Evolutionary conservation across 176 grass and related monocot species (phyloP).

Genomic region (Melocanna baccifera): DNA sequence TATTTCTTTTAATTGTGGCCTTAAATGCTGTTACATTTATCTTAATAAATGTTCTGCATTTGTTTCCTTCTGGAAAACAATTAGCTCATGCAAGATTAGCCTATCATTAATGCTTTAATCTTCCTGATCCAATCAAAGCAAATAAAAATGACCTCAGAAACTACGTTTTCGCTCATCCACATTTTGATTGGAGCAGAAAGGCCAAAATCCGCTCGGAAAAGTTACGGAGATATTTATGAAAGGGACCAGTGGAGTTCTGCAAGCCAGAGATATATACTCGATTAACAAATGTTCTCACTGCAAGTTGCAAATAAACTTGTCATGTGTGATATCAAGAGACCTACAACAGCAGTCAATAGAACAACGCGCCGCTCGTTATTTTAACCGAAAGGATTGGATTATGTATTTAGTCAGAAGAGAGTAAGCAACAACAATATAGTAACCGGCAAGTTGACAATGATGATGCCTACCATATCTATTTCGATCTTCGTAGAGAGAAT

Average conservation of each 20-base stretch:
- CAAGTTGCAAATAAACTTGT: constrained; percentile 48
- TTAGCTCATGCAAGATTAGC: not conserved
- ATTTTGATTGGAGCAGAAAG: constrained; percentile 17
- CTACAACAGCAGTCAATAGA: constrained; percentile 47
- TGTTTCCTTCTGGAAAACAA: not conserved
- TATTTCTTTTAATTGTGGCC: not conserved
- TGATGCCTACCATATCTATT: constrained; percentile 43
- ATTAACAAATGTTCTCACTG: constrained; percentile 29
- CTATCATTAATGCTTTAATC: not conserved
- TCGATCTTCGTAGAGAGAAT: constrained; percentile 27
- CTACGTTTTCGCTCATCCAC: constrained; percentile 1
- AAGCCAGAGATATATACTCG: constrained; percentile 29
- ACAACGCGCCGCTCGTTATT: constrained; percentile 19
- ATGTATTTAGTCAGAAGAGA: constrained; percentile 47
- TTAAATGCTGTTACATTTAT: not conserved
- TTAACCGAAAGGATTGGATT: constrained; percentile 34
- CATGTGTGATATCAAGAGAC: constrained; percentile 35
- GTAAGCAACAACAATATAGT: constrained; percentile 38
- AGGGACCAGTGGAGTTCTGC: constrained; percentile 27
- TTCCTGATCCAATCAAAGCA: not conserved
- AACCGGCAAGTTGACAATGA: constrained; percentile 41
- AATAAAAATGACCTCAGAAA: constrained; percentile 8
- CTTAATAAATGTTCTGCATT: not conserved
- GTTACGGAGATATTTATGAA: constrained; percentile 39
- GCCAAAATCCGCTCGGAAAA: constrained; percentile 13